Base-by-base conservation (phyloP, 345 rosid species). In the Citrus cavaleriei region DNA sequence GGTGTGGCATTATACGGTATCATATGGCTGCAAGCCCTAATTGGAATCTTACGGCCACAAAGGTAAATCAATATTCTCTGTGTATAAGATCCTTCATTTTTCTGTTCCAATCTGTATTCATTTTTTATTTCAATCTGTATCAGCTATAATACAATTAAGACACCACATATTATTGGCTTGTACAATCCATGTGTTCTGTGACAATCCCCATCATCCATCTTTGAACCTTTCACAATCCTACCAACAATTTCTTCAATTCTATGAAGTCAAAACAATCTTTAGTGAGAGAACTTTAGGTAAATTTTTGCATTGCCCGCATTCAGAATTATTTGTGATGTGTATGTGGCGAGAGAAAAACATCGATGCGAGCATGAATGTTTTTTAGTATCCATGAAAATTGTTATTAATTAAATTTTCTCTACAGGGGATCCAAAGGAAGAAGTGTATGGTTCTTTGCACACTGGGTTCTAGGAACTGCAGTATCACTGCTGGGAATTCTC, bases 1-100 rank as follows among this genome's bases (percentile, higher is more conserved):
- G 97, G 98, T 16, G 77, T 92, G 34, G 92, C 83, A 3, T 76
- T 92, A 27, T 93, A 92, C 65, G 97, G 87, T 32, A 83, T 93
- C 70, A 86, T 92, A 78, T 95, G 97, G 97, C 70, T 95, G 83
- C 98, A 93, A 84, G 89, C 88, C 75, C 59, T 95, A 34, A 65
- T 85, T 14, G 97, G 95, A 32, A 75, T 91, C 62, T 66, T 90
- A 68, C 83, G 92, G 80, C 97, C 97, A 34, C 68, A 80, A 13
- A 93, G 97, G 98, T 92, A 88, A 49, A 49, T 73, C 27, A 37
- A 7, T 18, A 19, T 55, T 58, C 46, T 8, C 19, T 28, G 14
- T 14, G 19, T 30, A 14, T 10, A 34, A 28, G 25, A 49, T 46
- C 37, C 38, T 6, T 14, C 62, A 28, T 54, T 10, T 51, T 71